Base-by-base conservation (phyloP, 148 eudicot species). In the Selenicereus undatus region DNA sequence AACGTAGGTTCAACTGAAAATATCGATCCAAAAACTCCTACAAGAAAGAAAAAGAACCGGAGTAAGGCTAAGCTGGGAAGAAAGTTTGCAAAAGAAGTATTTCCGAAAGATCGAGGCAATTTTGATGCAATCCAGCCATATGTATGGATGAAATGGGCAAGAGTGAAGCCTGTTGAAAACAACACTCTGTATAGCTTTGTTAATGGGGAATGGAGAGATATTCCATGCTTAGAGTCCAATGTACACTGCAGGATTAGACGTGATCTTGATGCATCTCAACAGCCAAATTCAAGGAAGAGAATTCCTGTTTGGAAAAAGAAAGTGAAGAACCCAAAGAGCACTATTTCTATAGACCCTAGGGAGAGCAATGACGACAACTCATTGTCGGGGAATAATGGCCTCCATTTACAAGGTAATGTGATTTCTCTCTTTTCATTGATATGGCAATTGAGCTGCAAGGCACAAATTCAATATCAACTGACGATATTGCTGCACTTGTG, bases 231-330 rank as follows among this genome's bases (percentile, higher is more conserved):
- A 29, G 62, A 82, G 39, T 76, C 80, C 70, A 50, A 35, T 39
- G 54, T 76, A 1, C 24, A 48, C 58, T 43, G 52, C 27, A 69
- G 50, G 70, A 39, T 76, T 30, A 69, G 58, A 29, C 84, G 21
- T 76, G 65, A 68, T 30, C 79, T 51, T 52, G 76, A 69, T 32
- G 52, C 24, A 51, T 51, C 73, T 76, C 79, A 82, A 52, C 80
- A 54, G 13, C 73, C 64, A 51, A 76, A 64, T 76, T 36, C 76
- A 51, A 82, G 58, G 80, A 82, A 82, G 76, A 76, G 84, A 76
- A 54, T 69, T 70, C 84, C 84, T 76, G 80, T 82, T 35, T 76
- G 84, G 71, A 82, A 76, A 50, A 82, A 76, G 80, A 70, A 76
- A 68, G 50, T 62, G 22, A 76, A 78, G 50, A 30, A 18, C 3